Evolutionary conservation across 371 early-diverging fungal genomes (phyloP), one percentile per base, ranked within the genome.

Genomic region (Lichtheimia hyalospora): DNA sequence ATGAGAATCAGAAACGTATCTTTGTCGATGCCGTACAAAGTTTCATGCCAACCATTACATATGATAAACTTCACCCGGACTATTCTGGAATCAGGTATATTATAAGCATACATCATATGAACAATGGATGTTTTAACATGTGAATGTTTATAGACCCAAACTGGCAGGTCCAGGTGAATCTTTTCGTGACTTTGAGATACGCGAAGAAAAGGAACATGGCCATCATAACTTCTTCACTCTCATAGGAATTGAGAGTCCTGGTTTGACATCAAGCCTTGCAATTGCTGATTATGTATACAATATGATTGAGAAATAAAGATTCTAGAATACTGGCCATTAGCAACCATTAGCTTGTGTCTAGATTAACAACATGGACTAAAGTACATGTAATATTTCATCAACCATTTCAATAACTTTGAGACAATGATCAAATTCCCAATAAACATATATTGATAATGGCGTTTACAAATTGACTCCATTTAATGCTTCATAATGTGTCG

Each of bases 171-270:
- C 89, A 3, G 91, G 87, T 20, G 92, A 84, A 28, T 73, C 83
- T 1, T 89, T 92, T 63, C 69, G 77, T 50, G 96, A 96, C 63
- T 96, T 96, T 75, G 73, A 86, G 0, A 86, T 95, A 39, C 71
- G 81, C 23, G 84, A 89, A 34, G 87, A 87, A 58, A 49, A 34
- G 0, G 70, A 75, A 6, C 60, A 55, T 24, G 84, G 77, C 0
- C 58, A 77, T 25, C 62, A 73, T 0, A 85, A 87, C 1, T 87
- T 92, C 62, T 85, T 93, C 50, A 89, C 89, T 46, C 70, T 93
- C 21, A 67, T 90, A 3, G 96, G 95, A 21, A 93, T 96, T 25
- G 96, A 96, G 66, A 92, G 92, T 52, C 96, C 96, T 2, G 96
- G 96, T 2, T 66, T 96, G 46, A 96, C 96, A 8, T 81, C 90